These are phyloP conservation scores for Neolentinus lepideus DNA, from an alignment of 1,284 basidiomycete species.

Conservation along the genomic window DNA sequence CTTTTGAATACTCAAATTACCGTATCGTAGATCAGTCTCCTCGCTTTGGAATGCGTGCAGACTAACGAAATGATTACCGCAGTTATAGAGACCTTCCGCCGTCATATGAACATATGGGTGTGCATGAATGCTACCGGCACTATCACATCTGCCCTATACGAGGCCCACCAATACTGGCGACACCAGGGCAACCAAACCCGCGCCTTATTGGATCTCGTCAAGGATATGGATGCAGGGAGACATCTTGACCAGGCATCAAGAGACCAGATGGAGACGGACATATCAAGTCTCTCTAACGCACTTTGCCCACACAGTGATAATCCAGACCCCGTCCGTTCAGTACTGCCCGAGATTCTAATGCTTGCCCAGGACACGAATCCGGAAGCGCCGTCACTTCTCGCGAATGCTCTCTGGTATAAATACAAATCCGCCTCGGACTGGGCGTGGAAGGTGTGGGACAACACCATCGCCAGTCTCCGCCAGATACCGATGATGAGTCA, in stretches of 20 bases:
- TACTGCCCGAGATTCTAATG: slow-evolving; percentile 60
- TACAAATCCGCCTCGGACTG: slow-evolving; percentile 64
- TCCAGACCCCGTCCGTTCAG: slow-evolving; percentile 44
- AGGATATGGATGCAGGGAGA: slow-evolving; percentile 54
- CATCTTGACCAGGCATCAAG: slow-evolving; percentile 48
- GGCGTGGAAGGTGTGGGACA: slow-evolving; percentile 78
- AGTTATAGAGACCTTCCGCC: slow-evolving; percentile 58
- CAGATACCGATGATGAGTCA: slow-evolving; percentile 51
- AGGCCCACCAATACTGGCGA: slow-evolving; percentile 56
- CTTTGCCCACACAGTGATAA: slow-evolving; percentile 37
- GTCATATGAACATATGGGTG: slow-evolving; percentile 65
- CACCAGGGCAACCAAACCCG: slow-evolving; percentile 56
- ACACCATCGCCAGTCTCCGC: slow-evolving; percentile 60
- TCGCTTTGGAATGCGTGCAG: slow-evolving; percentile 41
- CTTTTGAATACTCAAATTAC: neutral
- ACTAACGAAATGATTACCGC: slow-evolving; percentile 46
- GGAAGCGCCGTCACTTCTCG: slow-evolving; percentile 61
- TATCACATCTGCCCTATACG: slow-evolving; percentile 53
- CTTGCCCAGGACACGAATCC: slow-evolving; percentile 48
- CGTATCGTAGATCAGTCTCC: slow-evolving; percentile 46
- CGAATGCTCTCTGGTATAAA: slow-evolving; percentile 72
- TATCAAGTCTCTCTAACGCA: slow-evolving; percentile 28
- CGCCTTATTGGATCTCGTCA: slow-evolving; percentile 48
- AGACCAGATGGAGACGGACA: slow-evolving; percentile 51
- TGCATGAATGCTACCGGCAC: slow-evolving; percentile 59